A percentile compares a stretch with the other conserved stretches of the same genome.
Evolutionary conservation across 495 filamentous ascomycete species (phyloP).

Genomic region (Hyaloscypha variabilis): DNA sequence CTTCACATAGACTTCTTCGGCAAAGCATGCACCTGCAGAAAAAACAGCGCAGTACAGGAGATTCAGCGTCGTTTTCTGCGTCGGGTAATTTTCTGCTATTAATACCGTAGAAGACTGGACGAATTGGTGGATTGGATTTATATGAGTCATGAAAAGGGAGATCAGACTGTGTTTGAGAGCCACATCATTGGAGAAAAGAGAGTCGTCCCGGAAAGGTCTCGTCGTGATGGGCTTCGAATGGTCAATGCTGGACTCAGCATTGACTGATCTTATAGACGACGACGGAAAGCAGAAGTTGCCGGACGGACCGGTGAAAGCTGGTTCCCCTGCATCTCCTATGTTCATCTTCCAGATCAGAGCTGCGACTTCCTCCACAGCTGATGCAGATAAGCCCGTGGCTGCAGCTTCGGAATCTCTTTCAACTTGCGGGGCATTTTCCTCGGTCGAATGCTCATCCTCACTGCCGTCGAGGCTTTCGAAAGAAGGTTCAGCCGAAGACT

Average conservation of each 20-base stretch:
- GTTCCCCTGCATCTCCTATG: neutral
- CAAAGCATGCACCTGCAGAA: neutral
- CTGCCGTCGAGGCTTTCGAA: no score
- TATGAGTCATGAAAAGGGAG: neutral
- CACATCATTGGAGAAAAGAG: neutral
- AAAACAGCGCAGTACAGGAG: neutral
- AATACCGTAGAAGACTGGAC: neutral
- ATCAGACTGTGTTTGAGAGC: neutral
- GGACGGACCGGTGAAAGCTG: neutral
- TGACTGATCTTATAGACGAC: neutral
- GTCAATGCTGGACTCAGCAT: neutral
- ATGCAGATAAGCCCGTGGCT: no score
- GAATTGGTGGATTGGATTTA: conserved; percentile 8
- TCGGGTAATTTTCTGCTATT: neutral
- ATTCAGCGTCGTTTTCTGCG: neutral
- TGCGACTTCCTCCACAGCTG: neutral
- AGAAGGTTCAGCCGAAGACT: no score
- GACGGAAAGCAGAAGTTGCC: conserved; percentile 5
- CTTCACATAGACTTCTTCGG: neutral
- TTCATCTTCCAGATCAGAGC: conserved; percentile 3
- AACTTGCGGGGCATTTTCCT: no score
- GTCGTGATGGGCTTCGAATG: neutral
- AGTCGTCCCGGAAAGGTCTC: neutral
- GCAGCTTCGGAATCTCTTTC: no score
- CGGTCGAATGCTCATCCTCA: no score